These are phyloP conservation scores for Pleurotus tuoliensis DNA, from an alignment of 768 basidiomycete species.

Conservation along the genomic window DNA sequence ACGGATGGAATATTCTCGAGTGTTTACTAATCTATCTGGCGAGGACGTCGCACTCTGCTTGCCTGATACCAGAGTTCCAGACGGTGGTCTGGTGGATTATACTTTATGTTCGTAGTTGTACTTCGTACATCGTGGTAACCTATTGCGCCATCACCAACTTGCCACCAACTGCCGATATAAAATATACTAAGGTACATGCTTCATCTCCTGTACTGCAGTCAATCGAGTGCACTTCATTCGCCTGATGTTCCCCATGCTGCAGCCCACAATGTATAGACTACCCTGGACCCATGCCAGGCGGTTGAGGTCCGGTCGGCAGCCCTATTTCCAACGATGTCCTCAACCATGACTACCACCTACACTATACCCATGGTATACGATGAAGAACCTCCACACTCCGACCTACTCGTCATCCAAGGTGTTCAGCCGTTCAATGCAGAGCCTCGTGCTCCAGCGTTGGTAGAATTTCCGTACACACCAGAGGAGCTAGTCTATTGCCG, in stretches of 20 bases:
- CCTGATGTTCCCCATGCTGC: not conserved
- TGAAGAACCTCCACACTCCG: conserved; percentile 46
- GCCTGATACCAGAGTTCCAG: conserved; percentile 8
- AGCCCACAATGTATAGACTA: not conserved
- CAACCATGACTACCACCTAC: conserved; percentile 2
- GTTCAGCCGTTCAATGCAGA: conserved; percentile 68
- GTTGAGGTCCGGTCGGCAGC: conserved; percentile 1
- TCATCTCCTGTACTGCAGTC: not conserved
- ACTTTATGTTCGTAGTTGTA: conserved; percentile 8
- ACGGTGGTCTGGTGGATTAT: conserved; percentile 16
- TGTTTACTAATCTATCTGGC: conserved; percentile 12
- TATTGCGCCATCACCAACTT: conserved; percentile 1
- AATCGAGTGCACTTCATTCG: not conserved
- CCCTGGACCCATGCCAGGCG: not conserved
- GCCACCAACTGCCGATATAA: not conserved
- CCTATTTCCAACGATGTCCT: conserved; percentile 1
- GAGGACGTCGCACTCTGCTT: conserved; percentile 15
- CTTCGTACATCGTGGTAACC: not conserved
- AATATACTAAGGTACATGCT: not conserved
- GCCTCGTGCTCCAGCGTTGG: conserved; percentile 48
- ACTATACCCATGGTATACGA: conserved; percentile 37
- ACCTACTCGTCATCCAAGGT: conserved; percentile 40
- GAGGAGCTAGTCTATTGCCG: conserved; percentile 64
- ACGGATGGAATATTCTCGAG: conserved; percentile 11
- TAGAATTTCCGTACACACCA: conserved; percentile 59